Base-by-base conservation (phyloP, 2,329 filamentous ascomycete species). In the Diaporthe eres region DNA sequence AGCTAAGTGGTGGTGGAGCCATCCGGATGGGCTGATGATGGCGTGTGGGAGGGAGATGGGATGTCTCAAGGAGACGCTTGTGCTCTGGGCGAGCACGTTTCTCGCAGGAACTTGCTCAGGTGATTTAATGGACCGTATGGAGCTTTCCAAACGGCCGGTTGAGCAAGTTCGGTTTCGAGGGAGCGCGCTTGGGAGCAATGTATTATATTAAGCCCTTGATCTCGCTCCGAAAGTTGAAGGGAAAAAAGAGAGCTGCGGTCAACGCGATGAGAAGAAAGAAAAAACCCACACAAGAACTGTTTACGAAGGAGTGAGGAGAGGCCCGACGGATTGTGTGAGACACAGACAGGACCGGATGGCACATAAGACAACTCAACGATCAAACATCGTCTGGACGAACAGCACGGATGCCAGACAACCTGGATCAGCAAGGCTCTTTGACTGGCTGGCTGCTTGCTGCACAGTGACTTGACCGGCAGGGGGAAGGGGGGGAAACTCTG, bases 1-100 rank as follows among this genome's bases (percentile, higher is more conserved):
- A 74, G 39, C 77, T 77, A 31, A 79, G 76, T 61, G 78, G 75
- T 37, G 77, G 75, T 78, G 78, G 78, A 72, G 79, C 76, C 77
- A 79, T 79, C 37, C 25, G 67, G 25, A 71, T 61, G 55, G 72
- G 51, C 63, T 63, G 61, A 53, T 61, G 65, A 47, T 31, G 44
- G 61, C 60, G 47, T 49, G 71, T 74, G 53, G 34, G 49, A 57
- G 71, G 47, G 51, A 61, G 70, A 34, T 53, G 58, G 63, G 28
- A 60, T 70, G 65, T 70, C 65, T 70, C 65, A 71, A 51, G 72
- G 65, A 42, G 72, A 19, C 17, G 63, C 57, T 49, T 65, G 25
- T 25, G 44, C 25, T 61, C 57, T 31, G 51, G 49, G 53, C 44
- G 74, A 75, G 73, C 73, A 75, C 55, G 53, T 75, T 72, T 71